Evolutionary conservation across 164 flowering plant genomes (phyloP).

Genomic region (Vitis rotundifolia): DNA sequence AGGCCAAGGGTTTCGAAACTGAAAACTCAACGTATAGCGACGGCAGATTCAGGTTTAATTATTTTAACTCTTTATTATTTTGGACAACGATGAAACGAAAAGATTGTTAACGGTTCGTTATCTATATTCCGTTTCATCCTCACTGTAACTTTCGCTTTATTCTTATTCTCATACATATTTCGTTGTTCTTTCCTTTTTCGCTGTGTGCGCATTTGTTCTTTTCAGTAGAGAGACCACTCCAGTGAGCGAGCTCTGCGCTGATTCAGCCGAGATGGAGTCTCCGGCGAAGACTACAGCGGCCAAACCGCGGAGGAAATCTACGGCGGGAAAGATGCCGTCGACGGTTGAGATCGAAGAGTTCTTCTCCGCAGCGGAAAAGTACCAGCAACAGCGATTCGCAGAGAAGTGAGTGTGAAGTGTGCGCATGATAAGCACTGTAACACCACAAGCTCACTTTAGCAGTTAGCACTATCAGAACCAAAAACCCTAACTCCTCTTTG

Average conservation of each 20-base stretch:
- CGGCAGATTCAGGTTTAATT: conserved; percentile 36
- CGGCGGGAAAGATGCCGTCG: conserved; percentile 35
- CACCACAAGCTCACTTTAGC: conserved; percentile 19
- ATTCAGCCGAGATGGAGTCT: conserved; percentile 40
- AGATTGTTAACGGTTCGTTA: too few relatives aligned
- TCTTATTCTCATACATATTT: background rate
- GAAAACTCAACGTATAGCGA: conserved; percentile 28
- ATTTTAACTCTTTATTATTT: background rate
- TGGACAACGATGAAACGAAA: background rate
- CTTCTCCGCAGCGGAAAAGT: conserved; percentile 53
- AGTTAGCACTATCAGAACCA: conserved; percentile 4
- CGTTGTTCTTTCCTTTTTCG: background rate
- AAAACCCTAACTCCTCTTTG: conserved; percentile 7
- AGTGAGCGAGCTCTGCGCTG: conserved; percentile 30
- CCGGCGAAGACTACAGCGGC: conserved; percentile 16
- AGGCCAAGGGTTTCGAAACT: conserved; percentile 43
- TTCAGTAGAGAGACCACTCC: conserved; percentile 41
- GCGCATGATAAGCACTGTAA: conserved; percentile 21
- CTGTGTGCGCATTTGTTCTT: background rate
- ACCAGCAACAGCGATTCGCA: conserved; percentile 55
- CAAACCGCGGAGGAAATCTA: conserved; percentile 10
- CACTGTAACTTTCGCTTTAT: background rate
- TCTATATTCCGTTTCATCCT: too few relatives aligned
- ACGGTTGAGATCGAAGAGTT: conserved; percentile 66
- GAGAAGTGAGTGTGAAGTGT: conserved; percentile 54